A percentile compares a stretch with the other conserved stretches of the same genome.
Evolutionary conservation across 1,284 basidiomycete genomes (phyloP).

Genomic region (Irpex sp.): DNA sequence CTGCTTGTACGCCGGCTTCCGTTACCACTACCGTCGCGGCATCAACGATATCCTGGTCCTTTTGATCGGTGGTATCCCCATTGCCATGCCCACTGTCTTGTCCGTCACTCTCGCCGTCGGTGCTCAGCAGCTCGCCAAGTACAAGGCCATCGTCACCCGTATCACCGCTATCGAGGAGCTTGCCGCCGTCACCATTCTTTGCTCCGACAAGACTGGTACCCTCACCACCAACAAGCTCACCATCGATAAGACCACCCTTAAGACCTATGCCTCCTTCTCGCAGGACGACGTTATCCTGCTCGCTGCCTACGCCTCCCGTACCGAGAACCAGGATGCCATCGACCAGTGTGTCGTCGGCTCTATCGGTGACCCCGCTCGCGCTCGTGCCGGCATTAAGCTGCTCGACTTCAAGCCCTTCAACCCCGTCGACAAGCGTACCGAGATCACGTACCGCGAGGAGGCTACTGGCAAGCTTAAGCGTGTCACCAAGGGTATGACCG

Average conservation of each 20-base stretch:
- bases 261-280: conserved; percentile 87
- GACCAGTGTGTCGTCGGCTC: conserved; percentile 86
- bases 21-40: conserved; percentile 88
- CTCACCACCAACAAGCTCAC: conserved; percentile 99
- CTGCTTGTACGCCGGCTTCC: conserved; percentile 85
- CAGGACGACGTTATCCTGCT: conserved; percentile 90
- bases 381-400: conserved; percentile 91
- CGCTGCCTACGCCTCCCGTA: conserved; percentile 94
- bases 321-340: conserved; percentile 98
- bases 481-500: conserved; percentile 99
- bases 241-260: conserved; percentile 91
- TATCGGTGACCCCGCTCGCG: conserved; percentile 68
- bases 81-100: conserved; percentile 96
- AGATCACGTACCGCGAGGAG: conserved; percentile 96
- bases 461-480: conserved; percentile 93
- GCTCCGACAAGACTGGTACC: conserved; percentile 97
- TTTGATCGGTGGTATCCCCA: conserved; percentile 98
- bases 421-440: conserved; percentile 98
- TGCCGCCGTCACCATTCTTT: conserved; percentile 95
- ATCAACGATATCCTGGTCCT: conserved; percentile 96
- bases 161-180: conserved; percentile 98
- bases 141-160: conserved; percentile 98
- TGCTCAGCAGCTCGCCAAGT: conserved; percentile 96
- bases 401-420: conserved; percentile 99
- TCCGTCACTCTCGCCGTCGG: conserved; percentile 97